Evolutionary conservation across 225 moss, liverwort and hornwort genomes (phyloP), one percentile per base, ranked within the genome.

Genomic region (Physcomitrellopsis africana): DNA sequence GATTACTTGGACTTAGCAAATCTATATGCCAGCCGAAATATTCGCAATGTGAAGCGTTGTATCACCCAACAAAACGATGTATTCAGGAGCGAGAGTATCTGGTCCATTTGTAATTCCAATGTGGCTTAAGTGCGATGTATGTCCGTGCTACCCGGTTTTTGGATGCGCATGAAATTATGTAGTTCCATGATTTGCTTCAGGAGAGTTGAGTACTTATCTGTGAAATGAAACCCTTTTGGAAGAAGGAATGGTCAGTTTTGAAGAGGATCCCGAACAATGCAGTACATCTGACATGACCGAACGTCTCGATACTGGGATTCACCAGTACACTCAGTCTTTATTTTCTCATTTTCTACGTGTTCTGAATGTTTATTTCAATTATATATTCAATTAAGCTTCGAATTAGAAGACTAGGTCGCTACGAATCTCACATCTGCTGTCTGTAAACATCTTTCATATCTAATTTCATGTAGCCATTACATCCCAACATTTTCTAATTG

Each of bases 211-310:
- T 48, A 12, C 26, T 65, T 22, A 63, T 29, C 10, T 60, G n/a
- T 18, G 72, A 29, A n/a, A 18, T 41, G 51, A 42, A 63, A 63
- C 22, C 51, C 15, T 72, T 62, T 19, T 93, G 78, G 95, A 93
- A 69, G 99, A 99, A 73, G 93, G 95, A 68, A 99, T 99, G 99
- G 99, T 95, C n/a, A 99, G 99, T 90, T 99, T 99, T 49, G 89
- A 92, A 80, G 99, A 99, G 79, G 95, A 95, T 83, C 99, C 99
- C 11, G 99, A 99, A 80, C 95, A 95, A 78, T 95, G 94, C 81
- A 99, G 95, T 70, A 93, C 99, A 57, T 81, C 93, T 74, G 90
- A 81, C 65, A 99, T 99, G 99, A 94, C 99, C 11, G 84, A 93
- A 66, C 85, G 79, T 51, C 92, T 99, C 42, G 93, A 99, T 82